A percentile compares a stretch with the other conserved stretches of the same genome.
Conservation (phyloP, 2,329 filamentous ascomycete species). For the Daldinia sp. region DNA sequence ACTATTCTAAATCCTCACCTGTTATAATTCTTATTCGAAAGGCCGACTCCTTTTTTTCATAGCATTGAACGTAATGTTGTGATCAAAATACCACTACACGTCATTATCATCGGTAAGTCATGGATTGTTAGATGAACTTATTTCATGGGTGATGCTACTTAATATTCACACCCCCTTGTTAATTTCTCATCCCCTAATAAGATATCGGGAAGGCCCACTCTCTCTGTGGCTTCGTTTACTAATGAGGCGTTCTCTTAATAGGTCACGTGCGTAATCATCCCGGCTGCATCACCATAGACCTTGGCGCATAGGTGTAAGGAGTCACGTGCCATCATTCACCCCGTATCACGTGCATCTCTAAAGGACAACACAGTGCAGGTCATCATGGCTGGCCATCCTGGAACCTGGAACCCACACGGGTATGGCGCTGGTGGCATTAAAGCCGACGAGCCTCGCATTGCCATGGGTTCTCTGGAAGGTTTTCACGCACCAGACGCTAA, state of each 20-base stretch:
- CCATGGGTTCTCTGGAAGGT: not conserved
- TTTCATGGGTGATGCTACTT: not conserved
- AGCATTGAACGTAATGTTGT: not conserved
- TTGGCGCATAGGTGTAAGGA: too few species aligned
- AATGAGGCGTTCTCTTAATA: not conserved
- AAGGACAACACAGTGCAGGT: not conserved
- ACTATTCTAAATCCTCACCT: not conserved
- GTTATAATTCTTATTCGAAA: not conserved
- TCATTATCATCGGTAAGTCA: not conserved
- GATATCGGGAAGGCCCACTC: not conserved
- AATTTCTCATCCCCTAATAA: not conserved
- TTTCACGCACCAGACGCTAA: not conserved
- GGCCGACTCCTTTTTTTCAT: not conserved
- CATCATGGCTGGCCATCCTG: not conserved
- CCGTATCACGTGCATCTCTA: not conserved
- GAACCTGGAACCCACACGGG: not conserved
- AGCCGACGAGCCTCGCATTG: not conserved
- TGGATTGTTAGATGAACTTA: not conserved
- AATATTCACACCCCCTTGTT: not conserved
- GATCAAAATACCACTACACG: not conserved
- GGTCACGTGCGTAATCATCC: not conserved
- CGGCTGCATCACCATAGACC: not conserved
- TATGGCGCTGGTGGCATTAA: not conserved
- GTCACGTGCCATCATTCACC: not conserved
- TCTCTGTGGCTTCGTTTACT: not conserved